Base-by-base conservation (phyloP, 176 grass and related monocot species). In the Oryza longistaminata region DNA sequence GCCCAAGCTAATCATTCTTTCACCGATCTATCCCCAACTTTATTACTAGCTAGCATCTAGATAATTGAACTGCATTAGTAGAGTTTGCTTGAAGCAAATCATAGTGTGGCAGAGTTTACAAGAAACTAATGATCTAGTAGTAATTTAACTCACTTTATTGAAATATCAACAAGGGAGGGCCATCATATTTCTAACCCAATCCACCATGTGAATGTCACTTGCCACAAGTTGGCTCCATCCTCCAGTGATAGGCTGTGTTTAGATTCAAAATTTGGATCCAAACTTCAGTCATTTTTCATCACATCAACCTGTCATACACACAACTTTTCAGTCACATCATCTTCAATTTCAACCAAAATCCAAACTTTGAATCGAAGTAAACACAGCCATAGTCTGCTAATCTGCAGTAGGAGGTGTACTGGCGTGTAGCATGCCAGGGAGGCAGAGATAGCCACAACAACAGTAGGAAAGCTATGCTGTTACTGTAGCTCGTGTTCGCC, bases 51-150 rank as follows among this genome's bases (percentile, higher is more conserved):
- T 31, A 48, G 40, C 27, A 70, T 46, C 42, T 68, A 39, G 44
- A 40, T 27, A 67, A 45, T 11, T 6, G 16, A 58, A 6, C 17
- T 21, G 9, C 6, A 21, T 26, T 14, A 0, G 14, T 64, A 17
- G 86, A n/a, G 73, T 49, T 77, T 9, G 73, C 27, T 73, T 82
- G 73, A 83, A 77, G 73, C 73, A 77, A 70, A 71, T 33, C 58
- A 17, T 42, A 15, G 10, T 1, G 34, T 48, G 6, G 22, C 71
- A 3, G 42, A 27, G 14, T 44, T 24, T 24, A 4, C 42, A 16
- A 27, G 40, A 48, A 73, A 73, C 5, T 16, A 44, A 27, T 16
- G 24, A 12, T 27, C 5, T 12, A 27, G 13, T 12, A 27, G 13
- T 25, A 72, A 37, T 37, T 37, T 37, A 37, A 71, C 53, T 43